Percentiles rank a stretch among this genome's conserved stretches.
Evolutionary conservation across 345 rosid genomes (phyloP).

Genomic region (Streptanthus diversifolius): DNA sequence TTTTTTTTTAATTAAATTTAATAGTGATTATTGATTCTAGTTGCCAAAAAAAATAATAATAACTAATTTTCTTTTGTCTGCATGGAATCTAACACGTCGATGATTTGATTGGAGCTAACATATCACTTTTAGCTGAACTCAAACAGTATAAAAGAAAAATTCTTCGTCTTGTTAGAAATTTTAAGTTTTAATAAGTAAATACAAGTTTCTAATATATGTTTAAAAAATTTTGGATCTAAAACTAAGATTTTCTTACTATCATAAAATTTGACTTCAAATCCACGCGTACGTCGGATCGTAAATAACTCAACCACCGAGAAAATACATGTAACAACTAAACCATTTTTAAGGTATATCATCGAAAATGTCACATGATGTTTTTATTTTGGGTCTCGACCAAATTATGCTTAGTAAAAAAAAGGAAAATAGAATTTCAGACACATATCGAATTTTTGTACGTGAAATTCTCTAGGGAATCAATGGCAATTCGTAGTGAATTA

Average conservation of each 20-base stretch:
- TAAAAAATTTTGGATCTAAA: neutral
- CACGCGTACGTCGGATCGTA: neutral
- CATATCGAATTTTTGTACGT: neutral
- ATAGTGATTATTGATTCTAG: conserved; percentile 9
- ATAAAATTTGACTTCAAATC: neutral
- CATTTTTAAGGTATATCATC: neutral
- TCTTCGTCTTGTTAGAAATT: neutral
- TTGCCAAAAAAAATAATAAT: neutral
- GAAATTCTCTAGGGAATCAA: neutral
- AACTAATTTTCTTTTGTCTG: neutral
- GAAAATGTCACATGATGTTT: neutral
- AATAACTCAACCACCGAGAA: neutral
- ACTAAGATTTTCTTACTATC: neutral
- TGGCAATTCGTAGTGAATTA: neutral
- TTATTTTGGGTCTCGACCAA: neutral
- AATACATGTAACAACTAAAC: neutral
- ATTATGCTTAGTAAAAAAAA: neutral
- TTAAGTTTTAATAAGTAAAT: neutral
- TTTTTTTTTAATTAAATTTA: neutral
- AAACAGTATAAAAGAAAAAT: neutral
- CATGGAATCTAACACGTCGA: conserved; percentile 33
- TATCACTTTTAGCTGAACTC: conserved; percentile 22
- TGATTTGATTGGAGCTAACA: conserved; percentile 17
- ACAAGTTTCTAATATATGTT: neutral
- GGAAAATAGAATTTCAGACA: neutral